These are phyloP conservation scores for Tephrocybe rancida DNA, from an alignment of 768 basidiomycete species.

Conservation along the genomic window DNA sequence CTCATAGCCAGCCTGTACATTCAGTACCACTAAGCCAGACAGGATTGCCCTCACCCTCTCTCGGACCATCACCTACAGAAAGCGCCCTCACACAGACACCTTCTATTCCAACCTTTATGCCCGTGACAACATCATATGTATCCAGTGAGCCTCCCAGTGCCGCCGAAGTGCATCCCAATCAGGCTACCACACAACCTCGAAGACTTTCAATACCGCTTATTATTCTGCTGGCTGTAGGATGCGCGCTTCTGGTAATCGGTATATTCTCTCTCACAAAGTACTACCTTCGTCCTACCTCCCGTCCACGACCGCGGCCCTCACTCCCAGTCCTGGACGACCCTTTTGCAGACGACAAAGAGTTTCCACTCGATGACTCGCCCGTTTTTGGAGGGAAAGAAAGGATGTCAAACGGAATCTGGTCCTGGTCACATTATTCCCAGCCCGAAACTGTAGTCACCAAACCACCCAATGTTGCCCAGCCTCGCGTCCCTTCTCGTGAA, in stretches of 20 bases:
- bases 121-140: conserved; percentile 15
- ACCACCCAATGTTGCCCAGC: conserved; percentile 12
- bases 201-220: conserved; percentile 52
- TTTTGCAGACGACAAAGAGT: conserved; percentile 47
- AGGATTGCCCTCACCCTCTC: conserved; percentile 22
- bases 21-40: conserved; percentile 15
- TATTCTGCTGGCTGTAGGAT: conserved; percentile 54
- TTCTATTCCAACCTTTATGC: conserved; percentile 15
- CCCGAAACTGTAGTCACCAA: conserved; percentile 25
- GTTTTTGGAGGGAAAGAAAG: conserved; percentile 78
- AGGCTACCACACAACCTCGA: conserved; percentile 22
- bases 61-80: conserved; percentile 21
- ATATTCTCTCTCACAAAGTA: conserved; percentile 49
- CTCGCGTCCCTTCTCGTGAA: conserved; percentile 6
- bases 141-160: conserved; percentile 4
- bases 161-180: not conserved
- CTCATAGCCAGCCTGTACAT: conserved; percentile 19
- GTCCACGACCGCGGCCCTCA: conserved; percentile 67
- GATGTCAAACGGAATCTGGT: conserved; percentile 53
- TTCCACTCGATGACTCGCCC: conserved; percentile 60
- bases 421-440: conserved; percentile 57
- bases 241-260: conserved; percentile 49
- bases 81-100: conserved; percentile 14
- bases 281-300: conserved; percentile 51
- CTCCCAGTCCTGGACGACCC: conserved; percentile 70